Evolutionary conservation across 208 protist genomes (phyloP).

Genomic region (Trypanosoma lewisi): DNA sequence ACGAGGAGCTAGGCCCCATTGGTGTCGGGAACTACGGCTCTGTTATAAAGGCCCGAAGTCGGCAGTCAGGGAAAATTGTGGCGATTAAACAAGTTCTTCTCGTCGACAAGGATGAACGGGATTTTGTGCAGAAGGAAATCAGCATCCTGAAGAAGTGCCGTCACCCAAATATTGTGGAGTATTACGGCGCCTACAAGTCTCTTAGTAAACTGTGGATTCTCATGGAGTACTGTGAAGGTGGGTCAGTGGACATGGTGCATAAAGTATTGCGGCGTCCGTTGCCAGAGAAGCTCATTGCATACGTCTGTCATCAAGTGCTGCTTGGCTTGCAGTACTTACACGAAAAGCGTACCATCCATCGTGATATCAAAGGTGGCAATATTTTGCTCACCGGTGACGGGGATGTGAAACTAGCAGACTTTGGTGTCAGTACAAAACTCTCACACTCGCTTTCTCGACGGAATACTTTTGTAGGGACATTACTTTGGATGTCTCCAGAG

Average conservation of each 20-base stretch:
- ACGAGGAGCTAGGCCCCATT: constrained; percentile 76
- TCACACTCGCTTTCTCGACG: constrained; percentile 79
- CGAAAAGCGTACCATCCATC: constrained; percentile 81
- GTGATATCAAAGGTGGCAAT: constrained; percentile 94
- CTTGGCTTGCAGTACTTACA: constrained; percentile 91
- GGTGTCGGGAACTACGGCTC: constrained; percentile 96
- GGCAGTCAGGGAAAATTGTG: constrained; percentile 67
- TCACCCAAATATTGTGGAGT: constrained; percentile 89
- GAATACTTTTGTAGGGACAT: constrained; percentile 90
- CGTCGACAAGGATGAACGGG: constrained; percentile 73
- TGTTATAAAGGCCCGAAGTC: constrained; percentile 94
- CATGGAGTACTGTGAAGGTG: constrained; percentile 94
- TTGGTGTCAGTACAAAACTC: constrained; percentile 86
- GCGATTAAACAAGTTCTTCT: constrained; percentile 91
- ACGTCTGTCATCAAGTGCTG: constrained; percentile 78
- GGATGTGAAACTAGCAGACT: constrained; percentile 92
- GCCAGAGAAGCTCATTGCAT: constrained; percentile 85
- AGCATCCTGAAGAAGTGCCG: constrained; percentile 79
- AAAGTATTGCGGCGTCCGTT: constrained; percentile 77
- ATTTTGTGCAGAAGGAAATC: constrained; percentile 82
- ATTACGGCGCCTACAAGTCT: constrained; percentile 85
- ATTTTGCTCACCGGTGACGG: constrained; percentile 88
- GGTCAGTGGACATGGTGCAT: constrained; percentile 85
- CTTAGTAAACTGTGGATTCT: constrained; percentile 88
- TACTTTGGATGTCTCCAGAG: constrained; percentile 94